phyloP scores from a whole-genome alignment of 208 protist genomes.

The Wallacemonas collosoma region DNA sequence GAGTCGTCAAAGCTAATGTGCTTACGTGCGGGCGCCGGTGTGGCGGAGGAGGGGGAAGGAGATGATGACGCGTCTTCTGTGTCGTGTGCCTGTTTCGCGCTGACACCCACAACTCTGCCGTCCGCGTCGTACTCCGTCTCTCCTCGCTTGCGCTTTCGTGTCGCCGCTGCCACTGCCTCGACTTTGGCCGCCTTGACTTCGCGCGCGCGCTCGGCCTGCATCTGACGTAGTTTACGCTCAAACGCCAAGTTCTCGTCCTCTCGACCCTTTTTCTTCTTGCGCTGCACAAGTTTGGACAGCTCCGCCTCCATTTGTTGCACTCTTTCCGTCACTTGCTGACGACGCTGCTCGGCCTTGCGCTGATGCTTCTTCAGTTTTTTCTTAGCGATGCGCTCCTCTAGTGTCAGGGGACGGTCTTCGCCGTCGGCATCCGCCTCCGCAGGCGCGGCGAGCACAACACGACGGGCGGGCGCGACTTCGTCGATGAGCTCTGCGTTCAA shows the following conservation, averaged over 20 bases:
- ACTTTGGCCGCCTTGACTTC: conserved; percentile 21
- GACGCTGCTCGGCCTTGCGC: conserved; percentile 61
- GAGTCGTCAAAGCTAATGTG: conserved; percentile 50
- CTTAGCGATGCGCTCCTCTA: conserved; percentile 67
- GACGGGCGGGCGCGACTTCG: conserved; percentile 17
- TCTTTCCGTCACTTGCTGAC: conserved; percentile 38
- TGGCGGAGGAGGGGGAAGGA: background rate
- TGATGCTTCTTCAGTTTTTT: conserved; percentile 87
- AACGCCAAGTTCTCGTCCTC: conserved; percentile 41
- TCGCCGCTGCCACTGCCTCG: background rate
- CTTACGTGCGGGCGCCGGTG: conserved; percentile 35
- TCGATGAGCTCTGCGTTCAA: conserved; percentile 43
- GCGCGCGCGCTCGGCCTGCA: conserved; percentile 22
- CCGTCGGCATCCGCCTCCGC: background rate
- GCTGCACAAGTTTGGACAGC: conserved; percentile 33
- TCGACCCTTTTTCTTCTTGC: conserved; percentile 37
- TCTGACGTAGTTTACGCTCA: conserved; percentile 37
- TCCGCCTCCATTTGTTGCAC: conserved; percentile 48
- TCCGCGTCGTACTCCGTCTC: background rate
- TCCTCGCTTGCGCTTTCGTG: conserved; percentile 6
- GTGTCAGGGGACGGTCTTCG: conserved; percentile 16
- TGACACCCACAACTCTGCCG: background rate
- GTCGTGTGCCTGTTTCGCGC: background rate
- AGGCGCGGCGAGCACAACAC: conserved; percentile 5
- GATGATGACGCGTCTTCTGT: background rate